Conservation (phyloP, 495 filamentous ascomycete genomes). For the Margaritispora aquatica region DNA sequence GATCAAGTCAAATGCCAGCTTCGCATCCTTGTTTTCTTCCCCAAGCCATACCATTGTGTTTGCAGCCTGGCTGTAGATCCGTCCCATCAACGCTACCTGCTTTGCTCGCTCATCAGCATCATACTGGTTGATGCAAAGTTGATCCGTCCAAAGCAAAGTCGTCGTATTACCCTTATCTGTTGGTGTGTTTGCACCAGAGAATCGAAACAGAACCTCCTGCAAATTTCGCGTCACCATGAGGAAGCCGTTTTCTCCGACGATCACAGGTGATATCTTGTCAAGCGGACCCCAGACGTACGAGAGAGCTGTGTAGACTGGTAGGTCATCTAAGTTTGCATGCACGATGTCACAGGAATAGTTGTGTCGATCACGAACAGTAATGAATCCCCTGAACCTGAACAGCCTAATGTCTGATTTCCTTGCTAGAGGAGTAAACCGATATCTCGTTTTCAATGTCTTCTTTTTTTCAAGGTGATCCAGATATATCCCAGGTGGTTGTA, state of each 20-base stretch:
- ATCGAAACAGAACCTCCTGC: slow-evolving; percentile 6
- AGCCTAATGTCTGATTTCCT: neutral
- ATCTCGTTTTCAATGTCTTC: neutral
- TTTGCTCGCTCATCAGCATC: neutral
- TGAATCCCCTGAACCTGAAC: neutral
- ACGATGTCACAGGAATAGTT: neutral
- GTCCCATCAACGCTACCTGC: neutral
- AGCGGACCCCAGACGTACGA: slow-evolving; percentile 15
- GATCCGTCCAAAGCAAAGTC: neutral
- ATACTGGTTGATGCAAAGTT: neutral
- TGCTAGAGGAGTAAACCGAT: neutral
- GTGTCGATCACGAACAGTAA: neutral
- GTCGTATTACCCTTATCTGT: slow-evolving; percentile 16
- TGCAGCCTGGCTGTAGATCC: slow-evolving; percentile 2
- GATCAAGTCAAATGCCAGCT: neutral
- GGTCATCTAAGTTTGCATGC: slow-evolving; percentile 8
- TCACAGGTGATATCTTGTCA: neutral
- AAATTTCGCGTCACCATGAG: slow-evolving; percentile 3
- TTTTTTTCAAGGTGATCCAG: neutral
- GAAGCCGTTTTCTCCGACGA: neutral
- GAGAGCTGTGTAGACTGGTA: slow-evolving; percentile 9
- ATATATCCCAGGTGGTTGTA: neutral
- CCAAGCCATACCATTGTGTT: slow-evolving; percentile 1
- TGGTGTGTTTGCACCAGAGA: neutral
- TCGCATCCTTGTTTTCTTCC: neutral